Base-by-base conservation (phyloP, 2,329 filamentous ascomycete genomes). In the Triangularia verruculosa region DNA sequence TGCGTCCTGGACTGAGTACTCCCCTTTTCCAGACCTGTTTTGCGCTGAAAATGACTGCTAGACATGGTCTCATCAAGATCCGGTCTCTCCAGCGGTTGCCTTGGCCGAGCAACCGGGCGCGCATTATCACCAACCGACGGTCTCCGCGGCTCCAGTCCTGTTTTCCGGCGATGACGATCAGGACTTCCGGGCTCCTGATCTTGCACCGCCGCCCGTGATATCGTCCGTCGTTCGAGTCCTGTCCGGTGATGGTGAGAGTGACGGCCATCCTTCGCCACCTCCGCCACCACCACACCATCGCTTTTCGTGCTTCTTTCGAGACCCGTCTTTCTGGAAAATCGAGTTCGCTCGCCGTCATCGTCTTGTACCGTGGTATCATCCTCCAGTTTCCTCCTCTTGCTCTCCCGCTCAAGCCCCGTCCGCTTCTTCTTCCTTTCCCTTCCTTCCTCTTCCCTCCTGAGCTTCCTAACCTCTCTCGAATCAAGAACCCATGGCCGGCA, bases 401-500 rank as follows among this genome's bases (percentile, higher is more conserved):
- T 32, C 22, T 54, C 20, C 43, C 39, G 11, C n/a, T 61, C 51
- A n/a, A 58, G 17, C 34, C 28, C 61, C 67, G 56, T 71, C 24
- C 68, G 67, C 12, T 66, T 64, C 17, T 30, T 30, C 25, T 54
- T 54, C 47, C 17, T 15, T 22, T 22, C 59, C 15, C 27, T 69
- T 64, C 72, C 71, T 63, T 80, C 79, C 8, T 80, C 80, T 63
- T 82, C 78, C 66, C 75, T 79, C 64, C 79, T 79, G 67, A 83
- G 86, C 63, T 74, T 76, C 57, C 80, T 79, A 54, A 87, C 76
- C 60, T 83, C 79, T 63, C 76, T 78, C 22, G 74, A 72, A 28
- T 76, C 78, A 28, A 89, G 68, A n/a, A 80, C 71, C 87, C 87
- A 89, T 0, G 84, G 81, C 62, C 72, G 74, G 2, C 74, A 72